Evolutionary conservation across 805 yeast genomes (phyloP), one percentile per base, ranked within the genome.

Genomic region (Candida cerambycidarum): DNA sequence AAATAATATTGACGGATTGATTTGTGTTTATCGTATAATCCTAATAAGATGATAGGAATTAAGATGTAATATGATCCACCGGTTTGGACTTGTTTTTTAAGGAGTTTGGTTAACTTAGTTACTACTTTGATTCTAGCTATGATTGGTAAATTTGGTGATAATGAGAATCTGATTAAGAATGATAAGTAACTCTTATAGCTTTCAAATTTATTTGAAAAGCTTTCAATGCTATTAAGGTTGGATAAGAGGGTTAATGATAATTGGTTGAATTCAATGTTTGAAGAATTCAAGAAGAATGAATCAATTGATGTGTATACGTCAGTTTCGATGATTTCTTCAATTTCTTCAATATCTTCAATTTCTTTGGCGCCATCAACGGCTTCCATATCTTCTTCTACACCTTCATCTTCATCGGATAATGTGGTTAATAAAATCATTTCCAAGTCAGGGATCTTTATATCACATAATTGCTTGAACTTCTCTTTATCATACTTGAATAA

Each of bases 361-460:
- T 58, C 54, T 1, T 65, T 65, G 24, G 58, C 68, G 17, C n/a
- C n/a, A n/a, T n/a, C n/a, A n/a, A n/a, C n/a, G n/a, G n/a, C n/a
- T n/a, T n/a, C n/a, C n/a, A n/a, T n/a, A n/a, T 59, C 53, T 19
- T 75, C 65, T 16, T 67, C 56, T 24, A 58, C 67, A 9, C 64
- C 55, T 17, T 62, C 67, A 7, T 57, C 48, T 14, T 55, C 53
- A 10, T 51, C 53, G 19, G 62, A 53, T 39, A 89, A 62, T 0
- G 90, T 81, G 1, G 84, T 74, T 63, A 87, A 85, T 35, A 88
- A 65, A 41, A 75, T 72, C 71, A 89, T 76, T 65, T 70, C 76
- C 51, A 71, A 62, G 17, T 67, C 73, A 14, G 58, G 47, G 18
- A 69, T 35, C 17, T 55, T 52, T 35, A 56, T 43, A 16, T 45